A percentile compares a stretch with the other conserved stretches of the same genome.
These are phyloP conservation scores for Aspergillus persii DNA, from an alignment of 2,329 filamentous ascomycete species.

Conservation along the genomic window DNA sequence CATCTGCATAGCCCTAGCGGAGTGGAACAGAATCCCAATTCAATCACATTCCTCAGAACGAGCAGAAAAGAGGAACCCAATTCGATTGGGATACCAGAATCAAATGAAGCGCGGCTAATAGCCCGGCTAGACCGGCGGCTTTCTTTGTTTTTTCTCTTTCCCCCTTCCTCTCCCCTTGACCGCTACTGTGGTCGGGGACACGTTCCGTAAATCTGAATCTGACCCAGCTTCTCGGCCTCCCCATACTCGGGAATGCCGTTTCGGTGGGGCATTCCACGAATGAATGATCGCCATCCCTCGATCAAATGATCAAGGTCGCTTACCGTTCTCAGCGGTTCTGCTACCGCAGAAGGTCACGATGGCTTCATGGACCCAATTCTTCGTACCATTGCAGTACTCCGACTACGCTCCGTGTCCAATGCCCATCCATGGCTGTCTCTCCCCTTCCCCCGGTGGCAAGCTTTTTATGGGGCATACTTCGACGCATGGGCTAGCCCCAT, in stretches of 20 bases:
- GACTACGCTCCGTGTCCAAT: conserved; percentile 5
- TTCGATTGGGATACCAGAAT: background rate
- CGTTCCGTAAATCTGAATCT: conserved; percentile 2
- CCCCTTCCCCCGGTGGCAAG: conserved; percentile 19
- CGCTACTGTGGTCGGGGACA: conserved; percentile 1
- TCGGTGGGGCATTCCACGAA: conserved; percentile 19
- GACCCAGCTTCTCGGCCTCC: conserved; percentile 17
- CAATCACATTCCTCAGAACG: background rate
- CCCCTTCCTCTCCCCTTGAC: background rate
- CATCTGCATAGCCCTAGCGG: background rate
- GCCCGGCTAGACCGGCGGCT: background rate
- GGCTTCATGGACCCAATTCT: conserved; percentile 5
- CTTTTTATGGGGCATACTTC: conserved; percentile 6
- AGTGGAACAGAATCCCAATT: background rate
- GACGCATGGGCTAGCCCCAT: conserved; percentile 10
- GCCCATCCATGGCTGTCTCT: conserved; percentile 3
- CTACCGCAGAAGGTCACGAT: conserved; percentile 12
- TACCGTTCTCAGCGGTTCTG: conserved; percentile 15
- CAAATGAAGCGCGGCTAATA: background rate
- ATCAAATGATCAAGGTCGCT: conserved; percentile 17
- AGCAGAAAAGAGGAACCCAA: background rate
- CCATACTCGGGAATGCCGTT: conserved; percentile 21
- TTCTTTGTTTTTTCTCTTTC: background rate
- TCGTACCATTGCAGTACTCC: background rate
- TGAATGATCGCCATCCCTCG: conserved; percentile 16